Conservation (phyloP, 495 filamentous ascomycete genomes). For the Penicillium desertorum region DNA sequence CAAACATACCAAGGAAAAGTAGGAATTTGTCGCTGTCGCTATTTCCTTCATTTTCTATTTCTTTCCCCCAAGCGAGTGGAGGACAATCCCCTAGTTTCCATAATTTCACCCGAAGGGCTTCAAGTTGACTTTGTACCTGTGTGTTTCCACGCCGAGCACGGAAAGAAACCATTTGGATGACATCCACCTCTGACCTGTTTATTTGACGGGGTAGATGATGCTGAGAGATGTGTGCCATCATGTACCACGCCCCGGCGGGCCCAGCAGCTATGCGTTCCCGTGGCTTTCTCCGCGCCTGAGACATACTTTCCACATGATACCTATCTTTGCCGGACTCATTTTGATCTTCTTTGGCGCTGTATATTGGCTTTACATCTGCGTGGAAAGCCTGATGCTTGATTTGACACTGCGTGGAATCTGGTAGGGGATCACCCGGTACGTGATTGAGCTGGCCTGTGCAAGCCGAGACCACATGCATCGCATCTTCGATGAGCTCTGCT, state of each 20-base stretch:
- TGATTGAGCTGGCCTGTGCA: too few species aligned
- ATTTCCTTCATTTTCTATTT: not conserved
- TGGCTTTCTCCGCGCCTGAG: not conserved
- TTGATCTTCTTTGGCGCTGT: slow-evolving; percentile 8
- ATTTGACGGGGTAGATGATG: not conserved
- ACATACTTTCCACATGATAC: slow-evolving; percentile 10
- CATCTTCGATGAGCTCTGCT: slow-evolving; percentile 2
- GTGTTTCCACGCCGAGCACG: not conserved
- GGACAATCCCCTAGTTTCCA: not conserved
- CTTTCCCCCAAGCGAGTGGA: not conserved
- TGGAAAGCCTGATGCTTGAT: slow-evolving; percentile 13
- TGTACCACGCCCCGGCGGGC: not conserved
- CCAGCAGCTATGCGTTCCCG: not conserved
- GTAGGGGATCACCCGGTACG: too few species aligned
- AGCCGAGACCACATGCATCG: not conserved
- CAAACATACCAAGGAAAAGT: not conserved
- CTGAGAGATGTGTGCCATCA: not conserved
- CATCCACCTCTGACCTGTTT: not conserved
- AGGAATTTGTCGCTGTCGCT: not conserved
- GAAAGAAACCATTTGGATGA: slow-evolving; percentile 2
- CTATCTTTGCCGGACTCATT: too few species aligned
- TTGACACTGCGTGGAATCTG: slow-evolving; percentile 1
- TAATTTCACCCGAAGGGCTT: not conserved
- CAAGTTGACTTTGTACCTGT: not conserved
- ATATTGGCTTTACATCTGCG: slow-evolving; percentile 6